phyloP scores from a whole-genome alignment of 2,329 filamentous ascomycete species.

The Aspergillus sp. region DNA sequence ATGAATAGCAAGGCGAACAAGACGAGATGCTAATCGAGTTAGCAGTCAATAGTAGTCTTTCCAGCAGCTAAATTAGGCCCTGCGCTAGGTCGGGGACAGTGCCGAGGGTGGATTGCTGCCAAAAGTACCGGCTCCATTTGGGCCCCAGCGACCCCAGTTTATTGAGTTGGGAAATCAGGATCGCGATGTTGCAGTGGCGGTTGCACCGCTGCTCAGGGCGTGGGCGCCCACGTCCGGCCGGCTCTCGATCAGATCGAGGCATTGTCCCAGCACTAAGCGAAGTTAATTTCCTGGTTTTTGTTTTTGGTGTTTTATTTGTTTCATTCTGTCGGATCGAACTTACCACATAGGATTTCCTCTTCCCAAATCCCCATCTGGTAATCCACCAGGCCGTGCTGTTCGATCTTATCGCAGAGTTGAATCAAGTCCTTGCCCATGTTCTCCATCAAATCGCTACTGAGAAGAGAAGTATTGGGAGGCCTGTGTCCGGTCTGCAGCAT shows the following conservation, averaged over 20 bases:
- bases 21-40: too few relatives aligned
- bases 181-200: slow-evolving; percentile 16
- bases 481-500: slow-evolving; percentile 56
- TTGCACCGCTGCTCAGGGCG: slow-evolving; percentile 11
- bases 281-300: background rate
- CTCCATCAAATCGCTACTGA: slow-evolving; percentile 65
- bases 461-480: slow-evolving; percentile 55
- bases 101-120: too few relatives aligned
- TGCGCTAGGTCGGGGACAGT: too few relatives aligned
- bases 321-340: slow-evolving; percentile 30
- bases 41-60: too few relatives aligned
- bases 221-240: slow-evolving; percentile 21
- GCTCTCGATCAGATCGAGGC: slow-evolving; percentile 49
- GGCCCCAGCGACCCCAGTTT: too few relatives aligned
- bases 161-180: slow-evolving; percentile 12
- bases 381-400: slow-evolving; percentile 90
- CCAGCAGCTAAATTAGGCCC: too few relatives aligned
- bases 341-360: slow-evolving; percentile 81
- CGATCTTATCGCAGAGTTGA: slow-evolving; percentile 76
- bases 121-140: too few relatives aligned
- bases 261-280: slow-evolving; percentile 46
- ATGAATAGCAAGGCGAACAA: too few relatives aligned
- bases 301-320: background rate
- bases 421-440: slow-evolving; percentile 80
- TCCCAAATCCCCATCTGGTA: slow-evolving; percentile 97